Base-by-base conservation (phyloP, 306 rosid species). In the Gastrolobium bilobum region DNA sequence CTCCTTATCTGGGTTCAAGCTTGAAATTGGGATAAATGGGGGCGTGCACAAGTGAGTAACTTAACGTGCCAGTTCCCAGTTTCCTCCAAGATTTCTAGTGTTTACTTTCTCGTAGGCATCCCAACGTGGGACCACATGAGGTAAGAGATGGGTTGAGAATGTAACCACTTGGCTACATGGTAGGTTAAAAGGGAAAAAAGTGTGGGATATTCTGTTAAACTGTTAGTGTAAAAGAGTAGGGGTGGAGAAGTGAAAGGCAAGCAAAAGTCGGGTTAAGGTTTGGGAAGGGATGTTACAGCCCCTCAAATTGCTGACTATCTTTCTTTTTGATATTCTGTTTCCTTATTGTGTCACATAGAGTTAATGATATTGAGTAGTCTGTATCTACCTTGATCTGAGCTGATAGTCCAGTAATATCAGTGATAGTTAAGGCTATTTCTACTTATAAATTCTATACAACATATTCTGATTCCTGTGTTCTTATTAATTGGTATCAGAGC, bases 401-500 rank as follows among this genome's bases (percentile, higher is more conserved):
- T 56, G 68, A 10, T 68, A 78, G 15, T 78, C 48, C 68, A 4
- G 3, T 53, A 67, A 31, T 66, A 77, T 78, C 33, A 43, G 40
- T 6, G 15, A n/a, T 31, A 46, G n/a, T 40, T 11, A 65, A 52
- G 10, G 50, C 11, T 56, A 48, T 14, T 8, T 68, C 15, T 43
- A 14, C 34, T 43, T 78, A 40, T 56, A 67, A 53, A 78, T 33
- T 43, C 26, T 43, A 29, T 50, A 7, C 20, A 66, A 31, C 60
- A 40, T 39, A 43, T 56, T 67, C 37, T 15, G 30, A 78, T 68
- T 56, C 42, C 44, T 53, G 58, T 15, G 58, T 76, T 62, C 5
- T 31, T 67, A 29, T 68, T 30, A 77, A 58, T 46, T 78, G 69
- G 62, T 34, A 57, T 57, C 4, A 34, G 78, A 50, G 57, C 64